These are phyloP conservation scores for Thalassiosira sp. DNA, from an alignment of 352 stramenopile species.

Conservation along the genomic window DNA sequence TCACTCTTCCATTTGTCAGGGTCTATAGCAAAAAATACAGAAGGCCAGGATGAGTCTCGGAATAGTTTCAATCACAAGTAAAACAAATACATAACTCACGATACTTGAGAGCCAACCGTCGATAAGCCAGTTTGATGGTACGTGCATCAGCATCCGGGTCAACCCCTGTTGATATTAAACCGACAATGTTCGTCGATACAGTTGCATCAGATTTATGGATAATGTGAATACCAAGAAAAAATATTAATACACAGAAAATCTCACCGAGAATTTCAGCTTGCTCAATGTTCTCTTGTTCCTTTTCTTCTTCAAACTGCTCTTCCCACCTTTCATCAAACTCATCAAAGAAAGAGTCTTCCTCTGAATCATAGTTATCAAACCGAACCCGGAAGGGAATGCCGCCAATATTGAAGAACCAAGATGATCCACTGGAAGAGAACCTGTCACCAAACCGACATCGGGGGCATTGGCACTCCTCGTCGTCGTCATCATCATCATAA, in stretches of 20 bases:
- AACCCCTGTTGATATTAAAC: conserved; percentile 20
- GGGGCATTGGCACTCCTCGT: conserved; percentile 11
- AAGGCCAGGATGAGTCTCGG: background rate
- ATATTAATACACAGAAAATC: background rate
- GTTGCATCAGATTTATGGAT: too few species aligned
- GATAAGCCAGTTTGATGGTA: conserved; percentile 85
- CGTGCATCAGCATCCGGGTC: conserved; percentile 50
- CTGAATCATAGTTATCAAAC: conserved; percentile 8
- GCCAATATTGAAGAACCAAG: conserved; percentile 32
- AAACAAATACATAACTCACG: conserved; percentile 30
- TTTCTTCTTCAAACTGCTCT: conserved; percentile 21
- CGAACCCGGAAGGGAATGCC: conserved; percentile 25
- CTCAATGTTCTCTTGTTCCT: conserved; percentile 28
- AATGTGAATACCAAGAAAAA: too few species aligned
- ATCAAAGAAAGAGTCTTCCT: conserved; percentile 30
- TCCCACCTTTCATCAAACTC: conserved; percentile 31
- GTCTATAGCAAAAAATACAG: conserved; percentile 48
- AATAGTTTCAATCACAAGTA: background rate
- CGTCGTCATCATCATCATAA: background rate
- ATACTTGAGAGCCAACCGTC: conserved; percentile 93
- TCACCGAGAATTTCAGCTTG: conserved; percentile 68
- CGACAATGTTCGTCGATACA: too few species aligned
- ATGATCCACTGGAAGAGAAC: background rate
- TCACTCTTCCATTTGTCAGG: conserved; percentile 91
- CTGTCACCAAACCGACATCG: background rate